Evolutionary conservation across 2,329 filamentous ascomycete genomes (phyloP).

Genomic region (Aspergillus tamarii): DNA sequence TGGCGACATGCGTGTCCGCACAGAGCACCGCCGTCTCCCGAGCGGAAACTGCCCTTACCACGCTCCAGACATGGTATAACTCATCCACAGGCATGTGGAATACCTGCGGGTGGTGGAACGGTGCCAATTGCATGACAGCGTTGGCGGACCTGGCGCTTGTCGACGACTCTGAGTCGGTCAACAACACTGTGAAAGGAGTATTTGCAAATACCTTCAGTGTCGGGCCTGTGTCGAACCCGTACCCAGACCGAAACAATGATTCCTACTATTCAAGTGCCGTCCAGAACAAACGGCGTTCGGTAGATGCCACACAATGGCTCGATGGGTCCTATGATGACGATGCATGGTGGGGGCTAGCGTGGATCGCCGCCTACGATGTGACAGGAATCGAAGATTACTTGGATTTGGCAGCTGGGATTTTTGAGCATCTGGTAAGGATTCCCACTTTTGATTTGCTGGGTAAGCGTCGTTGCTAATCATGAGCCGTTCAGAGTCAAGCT

Average conservation of each 20-base stretch:
- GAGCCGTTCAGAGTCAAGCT: slow-evolving; percentile 30
- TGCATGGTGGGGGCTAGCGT: slow-evolving; percentile 58
- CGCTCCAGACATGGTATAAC: slow-evolving; percentile 67
- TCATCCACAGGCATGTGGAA: slow-evolving; percentile 64
- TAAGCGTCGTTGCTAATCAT: slow-evolving; percentile 4
- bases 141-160: slow-evolving; percentile 57
- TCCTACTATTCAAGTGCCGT: not conserved
- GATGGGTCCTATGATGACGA: slow-evolving; percentile 55
- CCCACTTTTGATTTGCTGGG: not conserved
- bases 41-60: slow-evolving; percentile 35
- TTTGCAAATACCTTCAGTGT: slow-evolving; percentile 49
- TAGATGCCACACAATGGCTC: slow-evolving; percentile 30
- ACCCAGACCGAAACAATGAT: slow-evolving; percentile 18
- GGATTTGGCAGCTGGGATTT: slow-evolving; percentile 52
- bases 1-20: not conserved
- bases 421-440: slow-evolving; percentile 46
- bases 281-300: not conserved
- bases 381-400: slow-evolving; percentile 52
- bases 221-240: slow-evolving; percentile 25
- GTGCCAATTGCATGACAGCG: slow-evolving; percentile 67
- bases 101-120: slow-evolving; percentile 73
- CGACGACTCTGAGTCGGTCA: slow-evolving; percentile 33
- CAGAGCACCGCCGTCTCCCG: not conserved
- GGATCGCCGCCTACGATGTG: slow-evolving; percentile 59
- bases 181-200: slow-evolving; percentile 39